Conservation (phyloP, 2,329 filamentous ascomycete genomes). For the Aureobasidium pullulans region DNA sequence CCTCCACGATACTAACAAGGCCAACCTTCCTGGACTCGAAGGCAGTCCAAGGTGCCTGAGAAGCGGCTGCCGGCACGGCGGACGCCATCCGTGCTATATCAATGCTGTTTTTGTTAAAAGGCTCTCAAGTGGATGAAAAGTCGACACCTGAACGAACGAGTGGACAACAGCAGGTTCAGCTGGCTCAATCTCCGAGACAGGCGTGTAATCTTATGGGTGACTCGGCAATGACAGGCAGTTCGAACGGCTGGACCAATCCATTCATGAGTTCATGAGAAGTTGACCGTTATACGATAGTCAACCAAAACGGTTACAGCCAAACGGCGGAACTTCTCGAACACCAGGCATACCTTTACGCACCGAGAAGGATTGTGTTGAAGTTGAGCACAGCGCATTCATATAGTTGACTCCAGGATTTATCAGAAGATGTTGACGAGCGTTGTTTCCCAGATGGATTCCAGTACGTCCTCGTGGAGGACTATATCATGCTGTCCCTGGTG, state of each 20-base stretch:
- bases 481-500: neutral
- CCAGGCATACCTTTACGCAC: neutral
- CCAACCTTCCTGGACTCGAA: neutral
- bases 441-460: no score
- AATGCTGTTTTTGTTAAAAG: neutral
- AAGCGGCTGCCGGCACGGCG: neutral
- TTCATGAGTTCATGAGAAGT: constrained; percentile 4
- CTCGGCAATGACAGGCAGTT: constrained; percentile 4
- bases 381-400: no score
- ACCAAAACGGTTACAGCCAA: neutral
- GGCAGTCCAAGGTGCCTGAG: neutral
- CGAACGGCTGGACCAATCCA: constrained; percentile 3
- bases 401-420: neutral
- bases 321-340: neutral
- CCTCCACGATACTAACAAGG: constrained; percentile 2
- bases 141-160: neutral
- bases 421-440: no score
- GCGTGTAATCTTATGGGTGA: constrained; percentile 4
- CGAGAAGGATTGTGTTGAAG: neutral
- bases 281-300: constrained; percentile 5
- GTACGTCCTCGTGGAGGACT: no score
- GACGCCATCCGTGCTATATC: constrained; percentile 1
- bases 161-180: neutral
- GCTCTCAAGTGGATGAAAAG: neutral
- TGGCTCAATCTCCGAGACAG: constrained; percentile 1